Conservation (phyloP, 2,329 filamentous ascomycete species). For the Sclerotinia borealis region DNA sequence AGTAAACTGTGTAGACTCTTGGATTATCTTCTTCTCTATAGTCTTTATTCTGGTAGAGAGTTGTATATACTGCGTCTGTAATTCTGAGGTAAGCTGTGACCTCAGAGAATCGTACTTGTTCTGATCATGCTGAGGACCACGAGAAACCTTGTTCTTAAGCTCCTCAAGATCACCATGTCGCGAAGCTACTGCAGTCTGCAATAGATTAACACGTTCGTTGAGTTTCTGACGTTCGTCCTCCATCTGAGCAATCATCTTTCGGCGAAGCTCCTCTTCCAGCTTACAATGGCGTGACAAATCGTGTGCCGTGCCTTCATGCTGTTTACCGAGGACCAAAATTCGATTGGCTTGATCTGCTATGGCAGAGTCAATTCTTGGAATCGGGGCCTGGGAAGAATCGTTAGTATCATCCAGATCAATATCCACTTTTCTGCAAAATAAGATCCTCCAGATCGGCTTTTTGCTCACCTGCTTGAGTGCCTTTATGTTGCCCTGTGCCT, state of each 20-base stretch:
- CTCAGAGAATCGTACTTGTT: background rate
- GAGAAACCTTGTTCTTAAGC: background rate
- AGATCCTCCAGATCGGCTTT: too few species aligned
- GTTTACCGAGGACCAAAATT: background rate
- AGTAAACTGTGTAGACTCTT: conserved; percentile 2
- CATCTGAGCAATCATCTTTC: background rate
- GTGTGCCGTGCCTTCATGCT: background rate
- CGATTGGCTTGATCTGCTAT: background rate
- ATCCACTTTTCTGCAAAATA: background rate
- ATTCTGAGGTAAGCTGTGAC: background rate
- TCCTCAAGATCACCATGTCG: background rate
- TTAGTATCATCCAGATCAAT: background rate
- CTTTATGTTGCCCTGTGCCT: background rate
- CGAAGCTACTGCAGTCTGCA: background rate
- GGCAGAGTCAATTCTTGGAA: background rate
- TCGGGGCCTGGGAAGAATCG: background rate
- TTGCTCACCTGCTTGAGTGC: background rate
- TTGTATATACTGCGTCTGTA: background rate
- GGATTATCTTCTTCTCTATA: background rate
- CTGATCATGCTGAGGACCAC: background rate
- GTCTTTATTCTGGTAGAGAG: background rate
- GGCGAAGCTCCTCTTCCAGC: background rate
- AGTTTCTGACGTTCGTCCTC: background rate
- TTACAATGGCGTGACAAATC: conserved; percentile 1
- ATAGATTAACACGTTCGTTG: background rate